These are phyloP conservation scores for Holtermannia corniformis DNA, from an alignment of 768 basidiomycete genomes.

Conservation along the genomic window DNA sequence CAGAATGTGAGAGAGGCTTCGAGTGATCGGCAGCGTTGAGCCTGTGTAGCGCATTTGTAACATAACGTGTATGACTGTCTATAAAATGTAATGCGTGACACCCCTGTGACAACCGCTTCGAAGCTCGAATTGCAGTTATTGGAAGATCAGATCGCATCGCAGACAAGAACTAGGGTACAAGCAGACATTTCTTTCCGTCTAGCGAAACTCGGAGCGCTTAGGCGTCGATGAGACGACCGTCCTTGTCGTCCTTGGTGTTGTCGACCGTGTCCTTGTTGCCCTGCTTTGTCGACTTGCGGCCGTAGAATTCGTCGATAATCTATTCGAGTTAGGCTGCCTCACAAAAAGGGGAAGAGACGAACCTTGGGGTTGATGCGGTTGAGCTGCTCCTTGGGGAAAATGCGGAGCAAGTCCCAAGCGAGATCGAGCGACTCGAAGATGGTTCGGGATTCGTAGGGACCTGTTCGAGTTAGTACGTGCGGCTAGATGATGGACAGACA, in stretches of 20 bases:
- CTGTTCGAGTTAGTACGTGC: conserved; percentile 45
- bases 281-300: conserved; percentile 50
- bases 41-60: too few species aligned
- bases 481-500: conserved; percentile 22
- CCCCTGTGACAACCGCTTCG: too few species aligned
- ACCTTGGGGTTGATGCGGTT: conserved; percentile 92
- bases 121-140: too few species aligned
- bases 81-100: too few species aligned
- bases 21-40: too few species aligned
- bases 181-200: too few species aligned
- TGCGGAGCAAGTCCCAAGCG: conserved; percentile 90
- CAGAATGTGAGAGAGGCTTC: too few species aligned
- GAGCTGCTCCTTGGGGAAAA: conserved; percentile 97
- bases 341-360: conserved; percentile 1
- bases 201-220: too few species aligned
- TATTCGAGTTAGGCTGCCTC: background rate
- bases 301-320: conserved; percentile 87
- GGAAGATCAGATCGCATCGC: too few species aligned
- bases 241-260: conserved; percentile 10
- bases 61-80: too few species aligned
- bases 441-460: conserved; percentile 86
- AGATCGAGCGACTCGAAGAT: conserved; percentile 96
- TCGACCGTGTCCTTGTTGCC: conserved; percentile 15
- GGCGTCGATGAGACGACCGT: background rate
- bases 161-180: too few species aligned